Conservation (phyloP, 352 stramenopile genomes). For the Globisporangium orthogonon region DNA sequence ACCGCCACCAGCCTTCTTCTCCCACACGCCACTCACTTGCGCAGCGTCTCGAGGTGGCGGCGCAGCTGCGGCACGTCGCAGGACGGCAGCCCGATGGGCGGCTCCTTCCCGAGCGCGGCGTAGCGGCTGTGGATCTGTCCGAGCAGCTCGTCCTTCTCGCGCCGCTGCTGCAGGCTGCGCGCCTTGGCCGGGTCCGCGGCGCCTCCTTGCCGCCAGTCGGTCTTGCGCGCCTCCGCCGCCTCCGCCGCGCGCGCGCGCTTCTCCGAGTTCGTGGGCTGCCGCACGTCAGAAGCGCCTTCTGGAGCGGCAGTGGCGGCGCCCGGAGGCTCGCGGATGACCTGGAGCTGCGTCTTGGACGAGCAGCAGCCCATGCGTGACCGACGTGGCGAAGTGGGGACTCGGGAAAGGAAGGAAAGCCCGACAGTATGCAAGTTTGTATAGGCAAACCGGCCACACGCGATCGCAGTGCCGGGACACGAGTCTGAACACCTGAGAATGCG, state of each 20-base stretch:
- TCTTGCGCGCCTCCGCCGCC: constrained; percentile 57
- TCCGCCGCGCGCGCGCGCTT: constrained; percentile 57
- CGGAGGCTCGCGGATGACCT: constrained; percentile 23
- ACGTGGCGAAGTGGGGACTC: background rate
- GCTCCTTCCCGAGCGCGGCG: constrained; percentile 61
- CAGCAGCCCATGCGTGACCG: constrained; percentile 53
- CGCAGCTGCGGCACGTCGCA: constrained; percentile 75
- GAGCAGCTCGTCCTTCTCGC: constrained; percentile 81
- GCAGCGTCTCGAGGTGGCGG: constrained; percentile 67
- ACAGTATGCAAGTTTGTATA: background rate
- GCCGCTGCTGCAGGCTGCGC: constrained; percentile 49
- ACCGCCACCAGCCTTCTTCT: background rate
- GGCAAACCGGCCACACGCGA: background rate
- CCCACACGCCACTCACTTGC: constrained; percentile 3
- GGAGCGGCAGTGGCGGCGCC: background rate
- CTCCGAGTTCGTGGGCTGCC: constrained; percentile 50
- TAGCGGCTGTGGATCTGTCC: constrained; percentile 80
- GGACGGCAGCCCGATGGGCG: constrained; percentile 73
- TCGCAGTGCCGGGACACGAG: no score
- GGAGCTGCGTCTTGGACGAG: constrained; percentile 49
- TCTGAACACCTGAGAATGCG: background rate
- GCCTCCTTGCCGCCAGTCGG: constrained; percentile 76
- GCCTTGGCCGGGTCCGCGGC: constrained; percentile 56
- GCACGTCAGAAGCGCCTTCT: constrained; percentile 8
- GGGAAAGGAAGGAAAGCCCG: background rate